Evolutionary conservation across 2,329 filamentous ascomycete genomes (phyloP), one percentile per base, ranked within the genome.

Genomic region (Calonectria fujianensis): DNA sequence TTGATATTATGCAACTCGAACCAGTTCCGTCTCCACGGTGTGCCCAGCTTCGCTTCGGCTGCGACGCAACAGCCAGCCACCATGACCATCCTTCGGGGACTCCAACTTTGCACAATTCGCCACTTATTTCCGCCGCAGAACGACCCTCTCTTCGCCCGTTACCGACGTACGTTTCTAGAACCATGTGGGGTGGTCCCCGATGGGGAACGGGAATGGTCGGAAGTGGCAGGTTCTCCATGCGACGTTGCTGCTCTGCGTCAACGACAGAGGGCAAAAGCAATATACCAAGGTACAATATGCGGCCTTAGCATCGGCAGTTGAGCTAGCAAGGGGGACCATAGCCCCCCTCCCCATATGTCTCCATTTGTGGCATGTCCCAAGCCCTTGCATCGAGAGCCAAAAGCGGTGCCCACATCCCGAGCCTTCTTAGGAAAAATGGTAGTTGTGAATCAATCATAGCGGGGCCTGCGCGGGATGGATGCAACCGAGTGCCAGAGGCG

Each of bases 101-200:
- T 10, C 57, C n/a, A 41, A 27, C 57, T 41, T 63, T 20, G 35
- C 27, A 41, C 57, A 41, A 11, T 48, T 63, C 27, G 57, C 57
- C 57, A 63, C 57, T 39, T 18, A 63, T 27, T 63, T 63, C 35
- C 37, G 35, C 57, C 37, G 45, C 16, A 37, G 13, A 29, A 16
- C 37, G 57, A 41, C 57, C 57, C 57, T 63, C 57, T 39, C 27
- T 14, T 41, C 24, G 35, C n/a, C 57, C 57, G 57, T 41, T 37
- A 63, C 57, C 57, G 57, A 63, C 57, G 57, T 63, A 63, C 57
- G 57, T 63, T 63, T 63, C 57, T 63, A 63, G 57, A 63, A 63
- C 57, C 57, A 63, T 63, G 57, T 24, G 57, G 57, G 35, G 35
- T 63, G 35, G 20, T 10, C 35, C 57, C 57, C 57, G 57, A 63